Percentiles rank a stretch among this genome's conserved stretches.
phyloP scores from a whole-genome alignment of 129 eudicot species.

The Helichrysum umbraculigerum region DNA sequence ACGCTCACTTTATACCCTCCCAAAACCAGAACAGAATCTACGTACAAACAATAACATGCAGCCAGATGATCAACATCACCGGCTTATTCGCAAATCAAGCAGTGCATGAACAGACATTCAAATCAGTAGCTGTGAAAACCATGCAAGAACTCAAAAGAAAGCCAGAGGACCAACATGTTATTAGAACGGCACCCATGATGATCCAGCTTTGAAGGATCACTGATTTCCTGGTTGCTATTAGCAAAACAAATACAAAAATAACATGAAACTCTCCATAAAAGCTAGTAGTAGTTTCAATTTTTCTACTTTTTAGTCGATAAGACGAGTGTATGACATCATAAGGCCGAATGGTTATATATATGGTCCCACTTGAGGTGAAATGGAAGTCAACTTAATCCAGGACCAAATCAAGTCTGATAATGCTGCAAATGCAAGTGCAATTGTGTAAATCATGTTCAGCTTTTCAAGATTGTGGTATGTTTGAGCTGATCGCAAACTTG shows the following conservation, averaged over 20 bases:
- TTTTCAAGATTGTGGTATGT: background rate
- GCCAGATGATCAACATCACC: background rate
- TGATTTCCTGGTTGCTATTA: background rate
- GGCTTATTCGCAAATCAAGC: background rate
- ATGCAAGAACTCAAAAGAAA: slow-evolving; percentile 3
- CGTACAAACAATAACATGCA: background rate
- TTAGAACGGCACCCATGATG: background rate
- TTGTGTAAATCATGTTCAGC: background rate
- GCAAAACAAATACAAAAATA: background rate
- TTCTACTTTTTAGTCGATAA: background rate
- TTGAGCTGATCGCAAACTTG: background rate
- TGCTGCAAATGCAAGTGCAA: background rate
- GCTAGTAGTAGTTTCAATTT: background rate
- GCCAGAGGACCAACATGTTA: background rate
- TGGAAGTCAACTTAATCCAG: background rate
- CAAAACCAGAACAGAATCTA: background rate
- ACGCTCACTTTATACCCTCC: background rate
- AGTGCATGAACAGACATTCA: too few species aligned
- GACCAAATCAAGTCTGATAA: background rate
- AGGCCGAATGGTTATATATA: background rate
- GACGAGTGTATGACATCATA: background rate
- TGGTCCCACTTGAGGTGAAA: background rate
- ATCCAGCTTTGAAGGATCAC: background rate
- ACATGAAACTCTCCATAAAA: background rate
- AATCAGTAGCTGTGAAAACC: background rate